Evolutionary conservation across 2,329 filamentous ascomycete genomes (phyloP).

Genomic region (Aspergillus sergii): DNA sequence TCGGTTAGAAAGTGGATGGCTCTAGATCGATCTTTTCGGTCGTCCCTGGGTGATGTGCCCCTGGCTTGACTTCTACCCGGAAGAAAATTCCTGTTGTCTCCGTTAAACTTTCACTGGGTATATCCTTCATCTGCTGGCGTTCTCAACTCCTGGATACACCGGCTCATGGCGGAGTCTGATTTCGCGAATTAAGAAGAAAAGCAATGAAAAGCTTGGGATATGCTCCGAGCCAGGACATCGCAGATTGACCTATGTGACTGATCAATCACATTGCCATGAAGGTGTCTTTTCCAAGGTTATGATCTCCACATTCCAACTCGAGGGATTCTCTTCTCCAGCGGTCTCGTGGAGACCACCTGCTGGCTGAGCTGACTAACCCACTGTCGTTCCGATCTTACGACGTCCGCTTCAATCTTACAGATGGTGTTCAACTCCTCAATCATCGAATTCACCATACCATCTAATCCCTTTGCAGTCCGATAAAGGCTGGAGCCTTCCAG

Average conservation of each 20-base stretch:
- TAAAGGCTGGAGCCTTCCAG: constrained; percentile 35
- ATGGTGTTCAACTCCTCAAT: constrained; percentile 40
- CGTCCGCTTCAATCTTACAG: constrained; percentile 36
- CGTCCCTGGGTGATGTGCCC: neutral
- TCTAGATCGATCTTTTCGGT: neutral
- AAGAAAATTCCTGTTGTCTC: neutral
- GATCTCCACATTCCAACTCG: constrained; percentile 33
- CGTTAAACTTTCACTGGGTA: neutral
- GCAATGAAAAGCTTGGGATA: neutral
- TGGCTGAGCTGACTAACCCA: constrained; percentile 36
- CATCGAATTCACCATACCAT: constrained; percentile 37
- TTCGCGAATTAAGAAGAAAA: neutral
- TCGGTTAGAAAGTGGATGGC: neutral
- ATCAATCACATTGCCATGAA: neutral
- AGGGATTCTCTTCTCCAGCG: constrained; percentile 13
- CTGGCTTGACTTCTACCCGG: neutral
- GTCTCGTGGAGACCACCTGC: constrained; percentile 20
- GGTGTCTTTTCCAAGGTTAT: constrained; percentile 12
- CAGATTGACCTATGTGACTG: neutral
- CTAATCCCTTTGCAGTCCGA: constrained; percentile 31
- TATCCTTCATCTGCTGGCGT: neutral
- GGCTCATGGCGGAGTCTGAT: neutral
- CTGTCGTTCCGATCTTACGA: constrained; percentile 37
- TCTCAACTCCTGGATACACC: neutral
- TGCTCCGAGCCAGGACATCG: neutral